phyloP scores from a whole-genome alignment of 2,329 filamentous ascomycete genomes.

The Emergomyces africanus region DNA sequence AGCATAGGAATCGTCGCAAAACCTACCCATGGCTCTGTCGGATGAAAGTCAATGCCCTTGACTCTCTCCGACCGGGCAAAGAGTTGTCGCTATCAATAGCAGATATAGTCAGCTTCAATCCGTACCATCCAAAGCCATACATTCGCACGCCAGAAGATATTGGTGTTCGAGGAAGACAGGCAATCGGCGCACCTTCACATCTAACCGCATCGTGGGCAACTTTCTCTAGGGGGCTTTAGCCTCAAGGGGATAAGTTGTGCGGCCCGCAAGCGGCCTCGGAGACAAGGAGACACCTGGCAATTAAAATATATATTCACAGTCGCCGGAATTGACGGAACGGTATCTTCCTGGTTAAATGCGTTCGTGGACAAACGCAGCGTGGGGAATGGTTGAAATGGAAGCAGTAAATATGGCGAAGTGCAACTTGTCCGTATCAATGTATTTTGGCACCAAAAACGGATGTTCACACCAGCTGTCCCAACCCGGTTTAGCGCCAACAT shows the following conservation, averaged over 20 bases:
- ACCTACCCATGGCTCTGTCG: constrained; percentile 83
- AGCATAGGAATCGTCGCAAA: neutral
- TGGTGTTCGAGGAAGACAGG: neutral
- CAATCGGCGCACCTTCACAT: constrained; percentile 41
- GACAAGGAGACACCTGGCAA: constrained; percentile 17
- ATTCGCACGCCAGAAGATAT: neutral
- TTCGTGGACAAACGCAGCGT: neutral
- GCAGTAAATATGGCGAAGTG: constrained; percentile 2
- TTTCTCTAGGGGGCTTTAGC: constrained; percentile 11
- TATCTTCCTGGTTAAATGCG: neutral
- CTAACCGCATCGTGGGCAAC: constrained; percentile 42
- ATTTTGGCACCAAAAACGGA: too few species aligned
- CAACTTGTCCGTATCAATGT: constrained; percentile 11
- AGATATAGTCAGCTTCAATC: constrained; percentile 27
- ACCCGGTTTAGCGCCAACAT: constrained; percentile 16
- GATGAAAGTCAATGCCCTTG: constrained; percentile 95
- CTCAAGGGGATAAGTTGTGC: constrained; percentile 15
- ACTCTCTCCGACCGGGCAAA: constrained; percentile 90
- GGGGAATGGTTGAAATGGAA: neutral
- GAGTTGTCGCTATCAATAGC: constrained; percentile 53
- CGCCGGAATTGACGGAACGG: neutral
- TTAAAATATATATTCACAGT: constrained; percentile 9
- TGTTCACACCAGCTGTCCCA: constrained; percentile 21
- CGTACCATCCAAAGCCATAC: neutral
- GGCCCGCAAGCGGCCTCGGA: constrained; percentile 20